phyloP scores from a whole-genome alignment of 305 asterid genomes.

The Caryopteris hybrid region DNA sequence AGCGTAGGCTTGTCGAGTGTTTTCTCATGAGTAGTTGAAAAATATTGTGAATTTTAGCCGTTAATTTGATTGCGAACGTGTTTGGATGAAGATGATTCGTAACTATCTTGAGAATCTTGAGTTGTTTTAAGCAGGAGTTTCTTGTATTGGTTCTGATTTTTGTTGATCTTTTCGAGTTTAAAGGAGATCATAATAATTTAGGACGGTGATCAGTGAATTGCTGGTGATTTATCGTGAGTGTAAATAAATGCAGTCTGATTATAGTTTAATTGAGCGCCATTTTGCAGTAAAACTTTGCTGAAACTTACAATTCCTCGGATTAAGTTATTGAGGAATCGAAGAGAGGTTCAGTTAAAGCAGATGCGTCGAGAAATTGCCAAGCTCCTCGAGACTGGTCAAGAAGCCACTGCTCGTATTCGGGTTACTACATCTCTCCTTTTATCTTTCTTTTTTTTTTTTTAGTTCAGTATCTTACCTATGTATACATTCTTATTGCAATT shows the following conservation, averaged over 20 bases:
- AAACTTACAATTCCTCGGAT: conserved; percentile 82
- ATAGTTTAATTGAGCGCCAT: not conserved
- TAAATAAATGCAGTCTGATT: not conserved
- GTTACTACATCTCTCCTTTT: conserved; percentile 22
- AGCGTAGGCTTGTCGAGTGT: not conserved
- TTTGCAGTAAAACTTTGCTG: conserved; percentile 78
- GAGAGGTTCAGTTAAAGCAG: conserved; percentile 82
- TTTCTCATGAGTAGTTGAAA: not conserved
- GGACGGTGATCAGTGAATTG: not conserved
- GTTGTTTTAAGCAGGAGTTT: not conserved
- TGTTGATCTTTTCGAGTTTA: not conserved
- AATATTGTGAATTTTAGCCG: not conserved
- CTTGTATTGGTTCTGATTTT: not conserved
- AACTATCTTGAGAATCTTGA: too few species aligned
- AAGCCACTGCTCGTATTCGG: conserved; percentile 95
- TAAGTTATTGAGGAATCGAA: conserved; percentile 82
- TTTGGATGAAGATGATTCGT: not conserved
- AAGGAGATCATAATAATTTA: not conserved
- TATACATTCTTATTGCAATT: not conserved
- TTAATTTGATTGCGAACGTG: not conserved
- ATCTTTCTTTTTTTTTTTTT: not conserved
- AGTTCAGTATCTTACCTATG: not conserved
- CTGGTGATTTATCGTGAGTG: not conserved
- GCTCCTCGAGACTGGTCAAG: conserved; percentile 94
- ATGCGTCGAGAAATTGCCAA: conserved; percentile 91